phyloP scores from a whole-genome alignment of 129 eudicot species.

The Pseudognaphalium luteoalbum region DNA sequence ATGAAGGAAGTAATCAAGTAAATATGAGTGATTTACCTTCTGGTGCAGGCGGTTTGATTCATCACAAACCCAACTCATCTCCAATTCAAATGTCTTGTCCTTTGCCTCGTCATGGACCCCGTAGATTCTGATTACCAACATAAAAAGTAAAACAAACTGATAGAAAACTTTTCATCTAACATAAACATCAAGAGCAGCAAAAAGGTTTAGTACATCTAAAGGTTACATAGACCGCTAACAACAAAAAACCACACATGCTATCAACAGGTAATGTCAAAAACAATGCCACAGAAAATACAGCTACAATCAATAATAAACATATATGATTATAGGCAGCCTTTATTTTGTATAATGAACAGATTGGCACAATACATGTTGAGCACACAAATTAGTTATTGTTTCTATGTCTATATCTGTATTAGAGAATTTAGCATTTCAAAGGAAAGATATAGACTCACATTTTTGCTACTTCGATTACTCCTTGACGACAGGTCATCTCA shows the following conservation, averaged over 20 bases:
- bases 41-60: constrained; percentile 96
- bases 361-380: not conserved
- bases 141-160: constrained; percentile 17
- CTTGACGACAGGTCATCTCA: constrained; percentile 92
- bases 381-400: not conserved
- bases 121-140: constrained; percentile 64
- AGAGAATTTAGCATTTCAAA: not conserved
- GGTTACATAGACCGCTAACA: not conserved
- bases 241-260: not conserved
- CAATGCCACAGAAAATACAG: not conserved
- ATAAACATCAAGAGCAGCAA: not conserved
- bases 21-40: constrained; percentile 51
- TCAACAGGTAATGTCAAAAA: not conserved
- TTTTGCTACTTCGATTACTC: constrained; percentile 89
- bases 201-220: not conserved
- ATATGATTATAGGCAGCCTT: not conserved
- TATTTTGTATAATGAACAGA: not conserved
- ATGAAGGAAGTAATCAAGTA: not conserved
- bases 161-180: not conserved
- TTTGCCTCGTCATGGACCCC: constrained; percentile 97
- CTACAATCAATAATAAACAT: not conserved
- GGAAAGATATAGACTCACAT: constrained; percentile 50
- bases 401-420: not conserved
- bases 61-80: constrained; percentile 99
- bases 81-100: constrained; percentile 95